Evolutionary conservation across 129 eudicot genomes (phyloP), one percentile per base, ranked within the genome.

Genomic region (Chrysanthemum makinoi): DNA sequence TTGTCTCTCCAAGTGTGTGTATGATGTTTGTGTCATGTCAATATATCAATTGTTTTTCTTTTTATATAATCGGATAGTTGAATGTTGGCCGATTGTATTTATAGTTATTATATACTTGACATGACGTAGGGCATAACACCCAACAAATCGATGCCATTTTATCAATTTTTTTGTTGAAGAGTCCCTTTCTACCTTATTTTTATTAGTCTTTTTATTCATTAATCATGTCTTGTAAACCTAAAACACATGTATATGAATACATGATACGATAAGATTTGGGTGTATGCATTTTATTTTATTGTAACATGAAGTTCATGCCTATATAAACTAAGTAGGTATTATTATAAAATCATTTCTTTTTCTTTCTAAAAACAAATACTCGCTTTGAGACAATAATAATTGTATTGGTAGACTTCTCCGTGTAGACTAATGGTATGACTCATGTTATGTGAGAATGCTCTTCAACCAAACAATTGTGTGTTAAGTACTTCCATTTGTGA

Each of bases 1-100:
- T 46, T 46, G 26, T 44, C 73, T 75, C 66, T 56, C 46, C 68
- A 58, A 54, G 79, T 57, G 22, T 75, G 49, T 48, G 39, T 44
- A n/a, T 43, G 73, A n/a, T 43, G 73, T 75, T 75, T 62, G 30
- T 28, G 65, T 55, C 53, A 75, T 61, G 48, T 49, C 48, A 64
- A 48, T 28, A 55, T 20, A 58, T 56, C 75, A 20, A 46, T 6
- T 47, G 2, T 39, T 39, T 39, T 8, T 39, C 44, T 39, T 39
- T 5, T 39, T 39, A 39, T 39, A 39, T 39, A 39, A 39, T 39
- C 10, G 10, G 10, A 7, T 39, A 39, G 46, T 39, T 8, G 11
- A 13, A 11, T 46, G 20, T 16, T 15, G 10, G 17, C 33, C 20
- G 56, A 35, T n/a, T 44, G 3, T 52, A 15, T 70, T 30, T 57